Percentiles rank a stretch among this genome's conserved stretches.
Evolutionary conservation across 2,329 filamentous ascomycete species (phyloP).

Genomic region (Ascochyta rabiei): DNA sequence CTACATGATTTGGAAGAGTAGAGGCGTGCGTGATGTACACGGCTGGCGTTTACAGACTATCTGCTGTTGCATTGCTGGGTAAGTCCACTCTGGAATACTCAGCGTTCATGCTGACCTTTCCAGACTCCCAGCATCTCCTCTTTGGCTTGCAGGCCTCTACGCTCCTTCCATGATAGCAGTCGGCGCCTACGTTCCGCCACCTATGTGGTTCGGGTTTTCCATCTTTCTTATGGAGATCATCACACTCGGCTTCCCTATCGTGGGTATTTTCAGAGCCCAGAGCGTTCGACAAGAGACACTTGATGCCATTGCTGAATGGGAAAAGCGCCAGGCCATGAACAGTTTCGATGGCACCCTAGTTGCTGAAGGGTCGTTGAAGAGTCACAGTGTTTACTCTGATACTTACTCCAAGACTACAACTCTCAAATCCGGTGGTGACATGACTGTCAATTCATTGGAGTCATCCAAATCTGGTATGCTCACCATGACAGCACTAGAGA

Average conservation of each 20-base stretch:
- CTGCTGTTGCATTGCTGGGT: constrained; percentile 43
- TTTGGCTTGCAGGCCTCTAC: constrained; percentile 45
- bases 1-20: constrained; percentile 43
- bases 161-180: constrained; percentile 34
- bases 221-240: constrained; percentile 43
- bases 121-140: constrained; percentile 41
- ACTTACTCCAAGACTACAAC: constrained; percentile 25
- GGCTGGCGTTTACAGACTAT: constrained; percentile 44
- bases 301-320: constrained; percentile 42
- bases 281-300: constrained; percentile 40
- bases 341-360: constrained; percentile 7
- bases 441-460: constrained; percentile 28
- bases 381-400: constrained; percentile 21
- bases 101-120: neutral
- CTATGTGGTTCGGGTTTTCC: constrained; percentile 40
- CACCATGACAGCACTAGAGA: constrained; percentile 44
- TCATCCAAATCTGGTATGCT: constrained; percentile 40
- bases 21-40: constrained; percentile 41
- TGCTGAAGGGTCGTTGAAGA: constrained; percentile 18
- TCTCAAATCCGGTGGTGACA: constrained; percentile 15
- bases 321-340: constrained; percentile 32
- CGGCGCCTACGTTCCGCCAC: constrained; percentile 35
- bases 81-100: constrained; percentile 4
- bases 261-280: constrained; percentile 36
- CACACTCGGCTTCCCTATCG: constrained; percentile 39